Percentiles rank a stretch among this genome's conserved stretches.
Conservation (phyloP, 495 filamentous ascomycete species). For the Jackrogersella multiformis region DNA sequence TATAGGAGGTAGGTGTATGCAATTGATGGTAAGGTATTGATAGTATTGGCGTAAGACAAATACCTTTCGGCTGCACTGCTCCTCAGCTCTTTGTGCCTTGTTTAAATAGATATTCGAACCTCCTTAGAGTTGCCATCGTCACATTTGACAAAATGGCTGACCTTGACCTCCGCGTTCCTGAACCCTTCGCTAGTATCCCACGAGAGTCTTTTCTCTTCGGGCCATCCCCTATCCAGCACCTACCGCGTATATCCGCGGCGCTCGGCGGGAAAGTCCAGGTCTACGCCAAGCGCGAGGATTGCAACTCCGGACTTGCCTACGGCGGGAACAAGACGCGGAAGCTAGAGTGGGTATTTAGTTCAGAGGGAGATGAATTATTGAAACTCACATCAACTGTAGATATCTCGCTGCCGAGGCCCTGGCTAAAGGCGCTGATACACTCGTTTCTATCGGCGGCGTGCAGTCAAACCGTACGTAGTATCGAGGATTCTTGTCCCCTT, state of each 20-base stretch:
- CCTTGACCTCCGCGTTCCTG: conserved; percentile 55
- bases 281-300: conserved; percentile 72
- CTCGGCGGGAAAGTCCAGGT: conserved; percentile 63
- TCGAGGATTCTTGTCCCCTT: not conserved
- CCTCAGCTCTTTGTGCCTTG: no score
- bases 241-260: conserved; percentile 65
- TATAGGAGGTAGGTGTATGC: not conserved
- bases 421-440: conserved; percentile 60
- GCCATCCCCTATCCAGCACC: conserved; percentile 67
- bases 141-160: conserved; percentile 28
- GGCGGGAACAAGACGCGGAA: conserved; percentile 75
- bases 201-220: conserved; percentile 63
- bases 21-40: not conserved
- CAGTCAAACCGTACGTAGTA: conserved; percentile 64
- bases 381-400: conserved; percentile 33
- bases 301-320: conserved; percentile 68
- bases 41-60: no score
- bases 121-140: no score
- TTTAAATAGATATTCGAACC: no score
- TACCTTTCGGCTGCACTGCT: no score
- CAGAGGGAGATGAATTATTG: not conserved
- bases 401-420: conserved; percentile 66
- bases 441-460: conserved; percentile 70
- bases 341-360: conserved; percentile 59
- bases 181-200: conserved; percentile 67